Base-by-base conservation (phyloP, 331 rosid species). In the Malus hybrid region DNA sequence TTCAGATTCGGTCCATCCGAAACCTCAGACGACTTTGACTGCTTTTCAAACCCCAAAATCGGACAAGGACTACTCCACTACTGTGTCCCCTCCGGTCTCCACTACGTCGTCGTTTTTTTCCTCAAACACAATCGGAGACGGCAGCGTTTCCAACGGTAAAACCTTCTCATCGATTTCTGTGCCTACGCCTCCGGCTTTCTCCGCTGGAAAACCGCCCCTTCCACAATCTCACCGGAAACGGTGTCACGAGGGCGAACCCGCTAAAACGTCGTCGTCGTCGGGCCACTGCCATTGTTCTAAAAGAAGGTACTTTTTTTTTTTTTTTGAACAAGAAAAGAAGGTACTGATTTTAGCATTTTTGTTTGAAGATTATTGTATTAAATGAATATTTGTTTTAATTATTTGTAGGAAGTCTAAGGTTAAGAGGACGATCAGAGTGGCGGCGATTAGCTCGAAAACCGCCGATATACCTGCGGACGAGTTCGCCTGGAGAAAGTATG, bases 401-500 rank as follows among this genome's bases (percentile, higher is more conserved):
- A 59, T 14, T 42, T 64, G 48, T 29, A 93, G 98, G 72, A 93
- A 91, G 83, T 75, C 83, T 0, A 85, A 92, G 66, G 83, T 80
- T 34, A 91, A 80, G 66, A 79, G 87, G 76, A 80, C 80, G 3
- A 57, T 88, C 10, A 76, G 96, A 64, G 93, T 90, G 27, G 79
- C 96, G 77, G 98, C 97, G 46, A 74, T 86, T 29, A 93, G 98
- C 54, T 80, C 92, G 1, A 93, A 80, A 70, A 75, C 83, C 24
- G 93, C 96, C 6, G 98, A 93, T 57, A 91, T 93, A 39, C 98
- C 97, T 1, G 56, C 86, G n/a, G 98, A 93, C 39, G 97, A 88
- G 33, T 91, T 50, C 34, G 79, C 93, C 0, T 93, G 98, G 98
- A 88, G 98, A 34, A 93, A 93, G 36, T 93, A 93, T 70, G 98